These are phyloP conservation scores for Termitomyces sp. DNA, from an alignment of 768 basidiomycete species.

Conservation along the genomic window DNA sequence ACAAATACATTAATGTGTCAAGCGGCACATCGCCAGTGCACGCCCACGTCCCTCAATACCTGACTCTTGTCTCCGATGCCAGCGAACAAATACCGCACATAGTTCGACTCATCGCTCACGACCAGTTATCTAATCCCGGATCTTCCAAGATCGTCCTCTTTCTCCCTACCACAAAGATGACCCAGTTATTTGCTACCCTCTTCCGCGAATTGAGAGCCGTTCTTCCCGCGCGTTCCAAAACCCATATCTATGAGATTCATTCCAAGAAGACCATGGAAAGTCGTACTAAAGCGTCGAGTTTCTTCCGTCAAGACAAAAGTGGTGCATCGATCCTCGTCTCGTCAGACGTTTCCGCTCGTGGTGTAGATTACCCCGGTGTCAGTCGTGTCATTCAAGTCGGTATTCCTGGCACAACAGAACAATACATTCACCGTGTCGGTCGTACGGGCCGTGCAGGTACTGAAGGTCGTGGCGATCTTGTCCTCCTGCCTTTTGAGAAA, in stretches of 20 bases:
- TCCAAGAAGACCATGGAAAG: conserved; percentile 60
- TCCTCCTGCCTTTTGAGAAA: conserved; percentile 76
- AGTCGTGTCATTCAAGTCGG: conserved; percentile 92
- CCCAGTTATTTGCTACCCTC: conserved; percentile 66
- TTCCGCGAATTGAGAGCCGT: conserved; percentile 42
- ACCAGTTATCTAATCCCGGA: conserved; percentile 68
- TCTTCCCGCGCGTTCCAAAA: conserved; percentile 47
- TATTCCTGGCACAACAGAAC: conserved; percentile 58
- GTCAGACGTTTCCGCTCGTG: conserved; percentile 86
- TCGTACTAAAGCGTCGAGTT: conserved; percentile 51
- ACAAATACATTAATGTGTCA: conserved; percentile 67
- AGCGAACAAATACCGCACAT: conserved; percentile 74
- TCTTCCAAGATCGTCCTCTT: conserved; percentile 79
- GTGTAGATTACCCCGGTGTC: conserved; percentile 85
- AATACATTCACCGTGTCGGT: conserved; percentile 84
- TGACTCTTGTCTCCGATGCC: conserved; percentile 64
- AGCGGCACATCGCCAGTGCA: conserved; percentile 60
- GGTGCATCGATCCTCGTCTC: conserved; percentile 67
- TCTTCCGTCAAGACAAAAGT: conserved; percentile 51
- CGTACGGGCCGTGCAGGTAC: conserved; percentile 72
- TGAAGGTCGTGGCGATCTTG: conserved; percentile 68
- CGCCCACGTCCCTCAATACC: conserved; percentile 74
- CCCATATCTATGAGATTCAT: conserved; percentile 76
- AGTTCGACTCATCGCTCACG: conserved; percentile 77
- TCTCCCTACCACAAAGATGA: conserved; percentile 80